A percentile compares a stretch with the other conserved stretches of the same genome.
These are phyloP conservation scores for Penicillium sp. DNA, from an alignment of 2,329 filamentous ascomycete species.

Conservation along the genomic window DNA sequence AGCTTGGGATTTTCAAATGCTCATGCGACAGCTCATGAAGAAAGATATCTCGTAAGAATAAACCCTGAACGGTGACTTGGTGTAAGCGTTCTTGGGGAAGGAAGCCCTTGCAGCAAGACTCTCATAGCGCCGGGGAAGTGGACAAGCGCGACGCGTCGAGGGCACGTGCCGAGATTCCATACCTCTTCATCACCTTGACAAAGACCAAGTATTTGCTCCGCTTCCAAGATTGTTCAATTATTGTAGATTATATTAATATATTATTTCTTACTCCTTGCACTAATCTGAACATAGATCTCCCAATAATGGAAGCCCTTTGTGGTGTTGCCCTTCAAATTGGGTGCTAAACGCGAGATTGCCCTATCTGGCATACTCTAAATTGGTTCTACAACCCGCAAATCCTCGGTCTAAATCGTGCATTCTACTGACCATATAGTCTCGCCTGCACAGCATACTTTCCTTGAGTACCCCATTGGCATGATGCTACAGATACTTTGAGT, in stretches of 20 bases:
- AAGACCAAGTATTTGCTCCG: constrained; percentile 13
- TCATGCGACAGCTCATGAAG: constrained; percentile 23
- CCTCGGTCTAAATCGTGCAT: not conserved
- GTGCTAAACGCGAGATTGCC: constrained; percentile 2
- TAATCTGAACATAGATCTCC: not conserved
- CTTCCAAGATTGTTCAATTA: not conserved
- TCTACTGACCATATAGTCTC: no score
- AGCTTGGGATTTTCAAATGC: constrained; percentile 18
- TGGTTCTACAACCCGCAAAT: not conserved
- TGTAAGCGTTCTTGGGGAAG: constrained; percentile 10
- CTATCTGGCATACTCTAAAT: not conserved
- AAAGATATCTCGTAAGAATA: constrained; percentile 19
- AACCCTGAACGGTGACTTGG: not conserved
- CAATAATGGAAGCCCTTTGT: not conserved
- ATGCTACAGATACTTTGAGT: no score
- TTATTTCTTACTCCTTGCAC: constrained; percentile 3
- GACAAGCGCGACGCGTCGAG: constrained; percentile 27
- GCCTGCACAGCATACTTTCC: no score
- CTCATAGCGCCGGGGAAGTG: constrained; percentile 14
- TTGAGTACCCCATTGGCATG: no score
- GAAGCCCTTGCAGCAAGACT: constrained; percentile 16
- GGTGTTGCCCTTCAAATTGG: not conserved
- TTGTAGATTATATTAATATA: not conserved
- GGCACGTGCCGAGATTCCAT: constrained; percentile 30
- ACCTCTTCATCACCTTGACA: constrained; percentile 23